Base-by-base conservation (phyloP, 495 filamentous ascomycete species). In the Physcia stellaris region DNA sequence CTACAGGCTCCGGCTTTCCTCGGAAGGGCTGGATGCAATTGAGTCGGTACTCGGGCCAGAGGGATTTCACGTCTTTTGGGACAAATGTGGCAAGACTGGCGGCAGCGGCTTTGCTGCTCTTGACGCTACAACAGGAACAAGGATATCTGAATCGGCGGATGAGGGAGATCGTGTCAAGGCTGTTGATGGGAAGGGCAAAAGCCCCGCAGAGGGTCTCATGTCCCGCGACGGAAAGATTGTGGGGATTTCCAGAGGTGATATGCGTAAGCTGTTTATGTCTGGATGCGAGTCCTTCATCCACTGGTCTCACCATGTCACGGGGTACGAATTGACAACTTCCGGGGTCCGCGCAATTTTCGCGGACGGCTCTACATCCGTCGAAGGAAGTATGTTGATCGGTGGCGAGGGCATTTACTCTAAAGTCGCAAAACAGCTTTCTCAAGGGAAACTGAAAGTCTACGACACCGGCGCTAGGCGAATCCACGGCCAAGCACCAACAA, bases 401-500 rank as follows among this genome's bases (percentile, higher is more conserved):
- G 64, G 60, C 1, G 64, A 67, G 31, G 64, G 64, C 2, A 66
- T 65, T 32, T 58, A 60, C 17, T 67, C 60, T 30, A 35, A 40
- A 18, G 54, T 67, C 35, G 57, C 59, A 20, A 52, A 47, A 43
- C 61, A 68, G 43, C 48, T 59, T 31, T 44, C 67, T 9, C 66
- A n/a, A n/a, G n/a, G 63, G 7, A 29, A 57, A 11, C 61, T 56
- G 33, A 46, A 46, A 16, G 46, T 57, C 20, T 35, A 67, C 10
- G 65, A 70, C 38, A 54, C 64, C 4, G 16, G 28, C 20, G 67
- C 68, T 1, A 46, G 70, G 35, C 68, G 69, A 0, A 71, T 73
- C n/a, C 69, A 75, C 43, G 70, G 70, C 2, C 65, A 70, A 49
- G 65, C 69, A 31, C 64, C 68, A 1, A 70, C 52, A 6, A 61